Evolutionary conservation across 169 alveolate species (phyloP), one percentile per base, ranked within the genome.

Genomic region (Plasmodium gallinaceum): DNA sequence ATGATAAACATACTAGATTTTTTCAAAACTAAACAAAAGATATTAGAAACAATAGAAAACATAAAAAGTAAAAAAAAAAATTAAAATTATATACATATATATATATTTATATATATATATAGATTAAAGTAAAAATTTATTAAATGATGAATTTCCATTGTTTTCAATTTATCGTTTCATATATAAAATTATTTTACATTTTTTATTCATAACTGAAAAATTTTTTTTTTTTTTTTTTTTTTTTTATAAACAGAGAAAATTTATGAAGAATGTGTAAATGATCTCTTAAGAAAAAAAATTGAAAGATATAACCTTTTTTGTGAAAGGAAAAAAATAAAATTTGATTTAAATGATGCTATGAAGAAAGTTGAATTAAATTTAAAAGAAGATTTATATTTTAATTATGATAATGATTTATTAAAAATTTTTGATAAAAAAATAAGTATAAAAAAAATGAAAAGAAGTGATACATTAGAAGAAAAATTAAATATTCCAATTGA

Each of bases 251-350:
- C 18, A 80, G 90, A 22, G 1, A 66, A 22, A 37, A 80, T 80
- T 14, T 80, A 80, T 51, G 90, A 80, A n/a, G 83, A 80, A 58
- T 80, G 74, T 46, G 80, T 52, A 14, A 68, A 68, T 37, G 90
- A 80, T 12, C 18, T 80, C 16, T 18, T 80, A 14, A 80, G 90
- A 26, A 80, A 32, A 37, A 65, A 80, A 66, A 43, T 80, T 16
- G 78, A 42, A 10, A 66, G 70, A 14, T 80, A 80, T 16, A 80
- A 52, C 5, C 57, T 80, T n/a, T 80, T 51, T 66, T 80, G 90
- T 26, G 64, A 80, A 51, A 18, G 24, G 32, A 65, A 51, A 32
- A 70, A 70, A 39, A 65, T 66, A 24, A 54, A 66, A 22, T 80
- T 32, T 70, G 18, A 39, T 32, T 3, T 80, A 18, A 51, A 45